phyloP scores from a whole-genome alignment of 176 grass and related monocot species.

The Saccharum officinarum region DNA sequence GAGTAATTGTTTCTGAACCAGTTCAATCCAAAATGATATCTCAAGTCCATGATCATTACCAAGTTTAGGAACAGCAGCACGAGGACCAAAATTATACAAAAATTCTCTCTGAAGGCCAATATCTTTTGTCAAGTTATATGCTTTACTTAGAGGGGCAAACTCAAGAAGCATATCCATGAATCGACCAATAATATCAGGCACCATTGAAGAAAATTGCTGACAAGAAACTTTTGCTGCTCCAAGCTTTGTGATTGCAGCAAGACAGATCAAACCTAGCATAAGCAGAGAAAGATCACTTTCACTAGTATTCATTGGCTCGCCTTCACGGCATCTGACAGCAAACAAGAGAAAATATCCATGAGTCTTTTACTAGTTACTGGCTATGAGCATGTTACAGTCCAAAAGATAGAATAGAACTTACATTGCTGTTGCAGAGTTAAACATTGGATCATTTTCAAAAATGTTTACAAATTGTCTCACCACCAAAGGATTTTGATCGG shows the following conservation, averaged over 20 bases:
- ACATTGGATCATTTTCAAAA: constrained; percentile 80
- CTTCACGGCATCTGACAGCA: constrained; percentile 62
- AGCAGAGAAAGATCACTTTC: constrained; percentile 83
- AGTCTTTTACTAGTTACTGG: constrained; percentile 19
- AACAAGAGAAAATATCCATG: constrained; percentile 12
- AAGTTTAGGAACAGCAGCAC: constrained; percentile 67
- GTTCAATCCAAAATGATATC: constrained; percentile 90
- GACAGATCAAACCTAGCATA: constrained; percentile 86
- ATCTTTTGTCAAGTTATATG: constrained; percentile 82
- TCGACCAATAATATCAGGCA: constrained; percentile 82
- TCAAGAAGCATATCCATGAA: constrained; percentile 98
- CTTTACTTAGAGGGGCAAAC: constrained; percentile 77
- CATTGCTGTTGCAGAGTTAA: constrained; percentile 73
- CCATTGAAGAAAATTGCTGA: constrained; percentile 77
- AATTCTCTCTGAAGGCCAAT: constrained; percentile 93
- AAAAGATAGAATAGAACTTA: constrained; percentile 44
- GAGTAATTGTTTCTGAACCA: constrained; percentile 82
- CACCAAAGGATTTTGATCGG: constrained; percentile 76
- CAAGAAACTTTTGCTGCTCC: constrained; percentile 96
- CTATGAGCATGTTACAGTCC: neutral
- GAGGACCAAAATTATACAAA: constrained; percentile 85
- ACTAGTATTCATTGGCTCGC: constrained; percentile 48
- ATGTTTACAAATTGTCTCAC: constrained; percentile 82
- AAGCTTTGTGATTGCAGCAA: constrained; percentile 94
- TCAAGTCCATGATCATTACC: constrained; percentile 61